Conservation (phyloP, 768 basidiomycete species). For the Harrya chromipes region DNA sequence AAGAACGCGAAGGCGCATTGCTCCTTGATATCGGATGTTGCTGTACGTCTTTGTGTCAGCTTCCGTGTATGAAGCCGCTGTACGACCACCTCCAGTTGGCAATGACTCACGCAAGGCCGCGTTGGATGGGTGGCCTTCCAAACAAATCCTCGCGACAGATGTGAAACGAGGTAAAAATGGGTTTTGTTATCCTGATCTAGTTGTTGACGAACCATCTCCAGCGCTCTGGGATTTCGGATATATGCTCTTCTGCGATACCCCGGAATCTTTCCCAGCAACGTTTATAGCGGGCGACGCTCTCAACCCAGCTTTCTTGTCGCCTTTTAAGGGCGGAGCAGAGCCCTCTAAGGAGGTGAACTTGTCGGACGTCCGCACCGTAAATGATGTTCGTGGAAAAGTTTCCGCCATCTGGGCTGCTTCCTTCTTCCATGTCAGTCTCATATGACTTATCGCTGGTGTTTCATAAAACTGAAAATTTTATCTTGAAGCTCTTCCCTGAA, state of each 20-base stretch:
- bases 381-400: constrained; percentile 43
- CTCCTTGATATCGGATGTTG: constrained; percentile 47
- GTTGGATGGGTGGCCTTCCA: constrained; percentile 40
- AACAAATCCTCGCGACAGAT: constrained; percentile 39
- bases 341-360: constrained; percentile 24
- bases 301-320: constrained; percentile 41
- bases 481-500: constrained; percentile 25
- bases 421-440: constrained; percentile 39
- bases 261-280: constrained; percentile 47
- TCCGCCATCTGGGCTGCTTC: constrained; percentile 48
- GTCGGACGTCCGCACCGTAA: constrained; percentile 38
- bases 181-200: not conserved
- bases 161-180: constrained; percentile 31
- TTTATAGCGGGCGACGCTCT: constrained; percentile 59
- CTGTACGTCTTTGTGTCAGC: constrained; percentile 25
- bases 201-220: constrained; percentile 19
- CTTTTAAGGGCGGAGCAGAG: constrained; percentile 20
- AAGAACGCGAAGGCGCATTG: constrained; percentile 34
- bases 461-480: constrained; percentile 22
- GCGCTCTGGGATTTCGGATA: constrained; percentile 65
- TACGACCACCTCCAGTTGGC: constrained; percentile 32
- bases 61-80: not conserved
- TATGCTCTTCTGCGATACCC: constrained; percentile 52
- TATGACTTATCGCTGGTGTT: constrained; percentile 17
- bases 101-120: constrained; percentile 39